phyloP scores from a whole-genome alignment of 192 early-diverging fungal species.

The Backusella circina region DNA sequence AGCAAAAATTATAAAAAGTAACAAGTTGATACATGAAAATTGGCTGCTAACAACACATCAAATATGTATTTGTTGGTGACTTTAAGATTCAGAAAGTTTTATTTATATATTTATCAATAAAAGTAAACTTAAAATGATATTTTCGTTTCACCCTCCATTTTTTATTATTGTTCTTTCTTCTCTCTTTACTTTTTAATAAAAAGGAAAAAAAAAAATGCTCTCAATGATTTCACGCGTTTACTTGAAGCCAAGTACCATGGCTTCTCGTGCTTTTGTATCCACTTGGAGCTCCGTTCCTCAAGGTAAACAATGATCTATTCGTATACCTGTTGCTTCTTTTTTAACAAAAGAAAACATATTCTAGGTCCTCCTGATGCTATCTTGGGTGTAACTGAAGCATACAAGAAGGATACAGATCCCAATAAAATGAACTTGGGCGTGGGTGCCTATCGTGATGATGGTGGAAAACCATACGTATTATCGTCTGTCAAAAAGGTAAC shows the following conservation, averaged over 20 bases:
- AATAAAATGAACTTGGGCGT: conserved; percentile 98
- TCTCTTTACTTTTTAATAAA: not conserved
- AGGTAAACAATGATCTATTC: conserved; percentile 29
- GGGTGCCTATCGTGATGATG: conserved; percentile 95
- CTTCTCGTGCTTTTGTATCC: conserved; percentile 34
- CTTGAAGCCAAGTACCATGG: conserved; percentile 5
- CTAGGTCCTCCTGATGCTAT: conserved; percentile 74
- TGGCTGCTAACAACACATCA: too few relatives aligned
- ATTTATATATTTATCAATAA: too few relatives aligned
- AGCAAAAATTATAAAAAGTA: too few relatives aligned
- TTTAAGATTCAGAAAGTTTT: too few relatives aligned
- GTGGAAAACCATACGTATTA: conserved; percentile 90
- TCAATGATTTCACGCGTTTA: conserved; percentile 22
- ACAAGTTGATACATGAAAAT: too few relatives aligned
- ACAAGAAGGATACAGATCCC: conserved; percentile 84
- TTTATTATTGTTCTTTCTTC: too few relatives aligned
- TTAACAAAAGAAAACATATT: not conserved
- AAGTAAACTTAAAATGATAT: too few relatives aligned
- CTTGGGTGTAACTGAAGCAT: conserved; percentile 89
- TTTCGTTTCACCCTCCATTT: too few relatives aligned
- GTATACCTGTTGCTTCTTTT: not conserved
- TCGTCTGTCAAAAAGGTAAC: conserved; percentile 76
- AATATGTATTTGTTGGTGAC: too few relatives aligned
- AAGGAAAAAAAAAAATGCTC: conserved; percentile 21
- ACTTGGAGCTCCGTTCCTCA: conserved; percentile 55